These are phyloP conservation scores for Pythium plurisporium DNA, from an alignment of 352 stramenopile genomes.

Conservation along the genomic window DNA sequence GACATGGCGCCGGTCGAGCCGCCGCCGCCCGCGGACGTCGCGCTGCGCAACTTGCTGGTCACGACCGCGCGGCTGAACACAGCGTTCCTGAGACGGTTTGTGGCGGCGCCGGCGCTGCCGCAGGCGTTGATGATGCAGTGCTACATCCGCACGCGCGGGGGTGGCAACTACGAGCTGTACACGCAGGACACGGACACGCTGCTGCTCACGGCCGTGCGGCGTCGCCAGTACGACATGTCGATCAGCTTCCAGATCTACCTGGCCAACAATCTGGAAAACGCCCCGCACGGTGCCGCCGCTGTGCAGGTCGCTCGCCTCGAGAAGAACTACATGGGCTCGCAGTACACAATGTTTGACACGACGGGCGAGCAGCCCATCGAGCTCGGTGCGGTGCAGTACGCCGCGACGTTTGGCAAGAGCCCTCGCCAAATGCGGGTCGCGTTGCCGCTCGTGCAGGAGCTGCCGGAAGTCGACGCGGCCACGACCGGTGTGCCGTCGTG, in stretches of 20 bases:
- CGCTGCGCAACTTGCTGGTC: constrained; percentile 56
- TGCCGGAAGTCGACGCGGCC: constrained; percentile 39
- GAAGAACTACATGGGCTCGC: constrained; percentile 86
- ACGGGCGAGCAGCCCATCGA: constrained; percentile 47
- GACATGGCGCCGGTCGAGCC: constrained; percentile 70
- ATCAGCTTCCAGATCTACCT: constrained; percentile 79
- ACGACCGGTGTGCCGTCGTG: constrained; percentile 43
- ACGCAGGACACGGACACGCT: constrained; percentile 77
- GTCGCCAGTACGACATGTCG: constrained; percentile 85
- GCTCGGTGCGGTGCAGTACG: constrained; percentile 81
- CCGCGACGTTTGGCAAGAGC: constrained; percentile 82
- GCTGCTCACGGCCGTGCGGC: constrained; percentile 69
- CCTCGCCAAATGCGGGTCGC: constrained; percentile 81
- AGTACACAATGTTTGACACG: constrained; percentile 84
- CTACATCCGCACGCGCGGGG: constrained; percentile 80
- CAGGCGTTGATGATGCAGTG: constrained; percentile 80
- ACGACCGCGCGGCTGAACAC: constrained; percentile 52
- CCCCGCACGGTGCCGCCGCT: constrained; percentile 10
- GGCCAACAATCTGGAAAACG: constrained; percentile 43
- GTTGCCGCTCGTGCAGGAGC: constrained; percentile 47
- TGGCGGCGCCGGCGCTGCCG: constrained; percentile 50
- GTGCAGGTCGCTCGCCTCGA: constrained; percentile 71
- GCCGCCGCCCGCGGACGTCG: constrained; percentile 64
- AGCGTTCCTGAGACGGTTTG: constrained; percentile 48
- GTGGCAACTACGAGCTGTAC: constrained; percentile 83